phyloP scores from a whole-genome alignment of 805 yeast species.

The Nematodospora valgi region DNA sequence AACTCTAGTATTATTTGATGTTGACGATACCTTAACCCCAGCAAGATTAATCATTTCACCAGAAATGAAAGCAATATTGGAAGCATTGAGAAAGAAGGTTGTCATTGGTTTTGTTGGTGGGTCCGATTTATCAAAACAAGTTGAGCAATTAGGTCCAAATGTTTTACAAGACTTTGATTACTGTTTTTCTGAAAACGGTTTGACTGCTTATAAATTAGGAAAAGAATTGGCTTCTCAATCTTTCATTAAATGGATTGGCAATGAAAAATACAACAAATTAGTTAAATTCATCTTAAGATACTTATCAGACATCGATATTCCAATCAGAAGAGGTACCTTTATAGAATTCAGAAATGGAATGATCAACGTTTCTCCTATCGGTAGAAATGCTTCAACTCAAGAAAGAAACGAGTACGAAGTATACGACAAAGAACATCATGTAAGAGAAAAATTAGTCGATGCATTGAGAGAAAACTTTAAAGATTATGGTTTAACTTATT shows the following conservation, averaged over 20 bases:
- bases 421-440: slow-evolving; percentile 73
- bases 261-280: slow-evolving; percentile 86
- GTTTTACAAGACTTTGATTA: slow-evolving; percentile 82
- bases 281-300: slow-evolving; percentile 82
- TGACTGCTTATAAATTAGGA: slow-evolving; percentile 94
- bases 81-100: slow-evolving; percentile 80
- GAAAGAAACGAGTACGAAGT: slow-evolving; percentile 93
- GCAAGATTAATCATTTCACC: slow-evolving; percentile 79
- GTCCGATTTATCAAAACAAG: slow-evolving; percentile 88
- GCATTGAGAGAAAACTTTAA: slow-evolving; percentile 83
- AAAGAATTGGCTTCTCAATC: slow-evolving; percentile 87
- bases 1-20: slow-evolving; percentile 90
- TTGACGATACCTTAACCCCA: slow-evolving; percentile 97
- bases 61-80: slow-evolving; percentile 72
- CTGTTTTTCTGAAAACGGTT: slow-evolving; percentile 96
- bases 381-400: slow-evolving; percentile 93
- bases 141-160: slow-evolving; percentile 88
- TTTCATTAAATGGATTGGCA: slow-evolving; percentile 93
- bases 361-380: slow-evolving; percentile 97
- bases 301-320: slow-evolving; percentile 82
- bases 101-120: slow-evolving; percentile 99
- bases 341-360: slow-evolving; percentile 99
- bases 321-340: slow-evolving; percentile 98
- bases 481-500: slow-evolving; percentile 84
- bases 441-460: slow-evolving; percentile 80